Evolutionary conservation across 2,329 filamentous ascomycete genomes (phyloP).

Genomic region (Fusarium incarnatum): DNA sequence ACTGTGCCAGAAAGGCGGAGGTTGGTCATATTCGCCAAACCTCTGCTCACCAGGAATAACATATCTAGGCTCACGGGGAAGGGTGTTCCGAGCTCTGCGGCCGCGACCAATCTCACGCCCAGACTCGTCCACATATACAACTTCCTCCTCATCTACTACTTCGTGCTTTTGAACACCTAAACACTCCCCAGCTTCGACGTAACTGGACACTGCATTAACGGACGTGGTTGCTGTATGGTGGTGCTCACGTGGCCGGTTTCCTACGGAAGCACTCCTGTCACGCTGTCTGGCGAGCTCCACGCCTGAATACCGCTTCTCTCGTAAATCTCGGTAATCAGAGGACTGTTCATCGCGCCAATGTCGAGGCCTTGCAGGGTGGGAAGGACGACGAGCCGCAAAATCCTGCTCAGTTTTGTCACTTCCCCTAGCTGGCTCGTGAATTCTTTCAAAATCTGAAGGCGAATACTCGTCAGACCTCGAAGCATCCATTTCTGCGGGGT

Average conservation of each 20-base stretch:
- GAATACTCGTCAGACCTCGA: slow-evolving; percentile 4
- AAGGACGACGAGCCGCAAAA: background rate
- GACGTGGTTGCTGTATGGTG: background rate
- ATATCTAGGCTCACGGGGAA: slow-evolving; percentile 20
- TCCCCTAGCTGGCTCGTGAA: background rate
- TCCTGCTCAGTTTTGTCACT: slow-evolving; percentile 2
- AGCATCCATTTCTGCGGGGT: background rate
- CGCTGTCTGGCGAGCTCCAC: slow-evolving; percentile 5
- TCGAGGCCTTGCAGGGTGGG: background rate
- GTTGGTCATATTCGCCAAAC: slow-evolving; percentile 7
- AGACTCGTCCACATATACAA: slow-evolving; percentile 44
- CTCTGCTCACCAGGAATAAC: slow-evolving; percentile 9
- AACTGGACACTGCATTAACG: background rate
- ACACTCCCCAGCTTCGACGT: slow-evolving; percentile 12
- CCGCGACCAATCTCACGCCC: slow-evolving; percentile 43
- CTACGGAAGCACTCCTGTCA: slow-evolving; percentile 37
- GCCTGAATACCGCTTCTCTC: slow-evolving; percentile 26
- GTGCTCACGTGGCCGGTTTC: slow-evolving; percentile 23
- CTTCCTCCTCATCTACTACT: slow-evolving; percentile 39
- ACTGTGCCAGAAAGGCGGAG: slow-evolving; percentile 22
- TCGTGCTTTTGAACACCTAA: slow-evolving; percentile 11
- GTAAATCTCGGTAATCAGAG: slow-evolving; percentile 34
- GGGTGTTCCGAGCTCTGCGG: slow-evolving; percentile 32
- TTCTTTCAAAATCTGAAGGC: background rate
- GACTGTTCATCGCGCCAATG: slow-evolving; percentile 17